A percentile compares a stretch with the other conserved stretches of the same genome.
Evolutionary conservation across 441 rosid genomes (phyloP).

Genomic region (Mallotus repandus): DNA sequence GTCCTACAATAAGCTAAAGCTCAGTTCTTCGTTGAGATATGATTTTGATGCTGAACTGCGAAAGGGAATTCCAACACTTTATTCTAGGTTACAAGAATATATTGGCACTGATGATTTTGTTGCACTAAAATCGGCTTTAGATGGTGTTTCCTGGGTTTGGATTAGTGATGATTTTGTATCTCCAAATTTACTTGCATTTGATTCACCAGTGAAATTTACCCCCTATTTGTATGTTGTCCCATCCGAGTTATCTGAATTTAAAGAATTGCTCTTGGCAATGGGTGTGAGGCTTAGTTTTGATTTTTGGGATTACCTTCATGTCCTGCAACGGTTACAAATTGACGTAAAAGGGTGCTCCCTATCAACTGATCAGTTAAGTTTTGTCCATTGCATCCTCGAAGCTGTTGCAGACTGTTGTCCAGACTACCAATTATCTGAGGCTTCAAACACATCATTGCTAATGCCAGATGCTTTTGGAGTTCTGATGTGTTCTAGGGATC

Average conservation of each 20-base stretch:
- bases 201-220: constrained; percentile 95
- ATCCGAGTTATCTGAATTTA: constrained; percentile 85
- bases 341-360: constrained; percentile 65
- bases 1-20: constrained; percentile 60
- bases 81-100: constrained; percentile 66
- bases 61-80: constrained; percentile 66
- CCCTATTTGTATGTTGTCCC: constrained; percentile 98
- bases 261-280: constrained; percentile 75
- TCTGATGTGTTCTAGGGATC: constrained; percentile 63
- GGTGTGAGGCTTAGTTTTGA: constrained; percentile 89
- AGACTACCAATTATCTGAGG: constrained; percentile 55
- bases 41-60: constrained; percentile 63
- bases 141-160: constrained; percentile 94
- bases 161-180: constrained; percentile 93
- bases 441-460: constrained; percentile 52
- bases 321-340: constrained; percentile 67
- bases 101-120: constrained; percentile 64
- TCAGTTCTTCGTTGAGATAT: constrained; percentile 46
- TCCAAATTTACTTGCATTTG: constrained; percentile 88
- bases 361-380: constrained; percentile 71
- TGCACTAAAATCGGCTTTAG: constrained; percentile 61
- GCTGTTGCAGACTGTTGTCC: constrained; percentile 74
- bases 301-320: constrained; percentile 75
- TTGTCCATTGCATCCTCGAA: constrained; percentile 86
- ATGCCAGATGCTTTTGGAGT: constrained; percentile 79